Evolutionary conservation across 768 basidiomycete genomes (phyloP), one percentile per base, ranked within the genome.

Genomic region (Lentinula raphanica): DNA sequence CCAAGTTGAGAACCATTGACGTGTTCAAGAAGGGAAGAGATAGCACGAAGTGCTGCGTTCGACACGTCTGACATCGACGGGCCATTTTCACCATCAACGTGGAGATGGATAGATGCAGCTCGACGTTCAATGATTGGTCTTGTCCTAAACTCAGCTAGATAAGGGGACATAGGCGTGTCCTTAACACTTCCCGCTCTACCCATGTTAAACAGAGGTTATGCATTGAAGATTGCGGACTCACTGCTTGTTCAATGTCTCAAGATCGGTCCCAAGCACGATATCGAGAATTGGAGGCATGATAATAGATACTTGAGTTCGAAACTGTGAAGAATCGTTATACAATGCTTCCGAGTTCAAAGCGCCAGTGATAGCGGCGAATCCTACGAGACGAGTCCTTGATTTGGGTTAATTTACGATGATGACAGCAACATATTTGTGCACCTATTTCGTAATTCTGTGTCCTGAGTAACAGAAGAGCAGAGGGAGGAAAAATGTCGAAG

Each of bases 31-130:
- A 98, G 73, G 3, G 85, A 80, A 53, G 86, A 86, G 8, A 93
- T 69, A 1, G 87, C 86, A 27, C 86, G 82, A 29, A 97, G 74
- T 2, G 86, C 79, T 7, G 91, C 88, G 36, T 82, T 84, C 0
- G 87, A 80, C 25, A 96, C 89, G 63, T 94, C 94, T 1, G 73
- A 70, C 50, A 74, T 76, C 1, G 85, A 81, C 25, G 94, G 93
- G 0, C 94, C 94, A 50, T 85, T 83, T 65, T 97, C 91, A 9
- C 94, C 94, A 62, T 95, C 89, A 15, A 94, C 72, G 67, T 96
- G 94, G 8, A 88, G 74, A 67, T 95, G 94, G 13, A 97, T 88
- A 1, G 94, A 96, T 4, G 90, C 88, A 0, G 94, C 94, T 29
- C 91, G 83, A 55, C 94, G 76, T 68, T 95, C 90, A 13, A 85